A percentile compares a stretch with the other conserved stretches of the same genome.
Evolutionary conservation across 169 alveolate species (phyloP).

Genomic region (Babesia caballi): DNA sequence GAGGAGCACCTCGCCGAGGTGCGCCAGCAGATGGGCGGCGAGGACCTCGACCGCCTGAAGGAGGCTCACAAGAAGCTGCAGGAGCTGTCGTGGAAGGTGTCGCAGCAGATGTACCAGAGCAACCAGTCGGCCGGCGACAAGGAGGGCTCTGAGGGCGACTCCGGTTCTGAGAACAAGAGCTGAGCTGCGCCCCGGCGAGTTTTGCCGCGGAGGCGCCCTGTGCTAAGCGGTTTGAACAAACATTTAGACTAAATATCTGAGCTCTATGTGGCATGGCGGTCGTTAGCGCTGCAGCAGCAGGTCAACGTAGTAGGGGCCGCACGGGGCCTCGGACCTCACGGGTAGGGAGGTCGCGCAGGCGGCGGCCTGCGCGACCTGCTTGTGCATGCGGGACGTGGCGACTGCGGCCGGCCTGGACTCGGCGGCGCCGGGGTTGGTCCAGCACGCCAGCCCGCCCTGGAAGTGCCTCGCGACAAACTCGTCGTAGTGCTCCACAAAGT

Average conservation of each 20-base stretch:
- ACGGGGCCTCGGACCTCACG: background rate
- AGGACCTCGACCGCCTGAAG: constrained; percentile 82
- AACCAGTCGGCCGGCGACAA: constrained; percentile 22
- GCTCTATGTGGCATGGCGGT: too few species aligned
- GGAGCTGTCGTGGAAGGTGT: constrained; percentile 91
- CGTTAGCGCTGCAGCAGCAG: background rate
- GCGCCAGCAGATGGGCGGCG: constrained; percentile 77
- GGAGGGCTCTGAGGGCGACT: constrained; percentile 9
- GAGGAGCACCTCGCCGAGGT: constrained; percentile 76
- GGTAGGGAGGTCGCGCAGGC: background rate
- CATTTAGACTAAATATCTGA: too few species aligned
- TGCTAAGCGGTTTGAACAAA: too few species aligned
- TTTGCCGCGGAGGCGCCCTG: too few species aligned
- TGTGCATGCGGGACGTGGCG: constrained; percentile 33
- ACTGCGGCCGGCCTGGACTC: background rate
- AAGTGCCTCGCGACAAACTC: constrained; percentile 6
- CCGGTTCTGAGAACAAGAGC: constrained; percentile 21
- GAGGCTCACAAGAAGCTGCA: constrained; percentile 83
- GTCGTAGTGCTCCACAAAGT: constrained; percentile 7
- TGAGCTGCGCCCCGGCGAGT: background rate
- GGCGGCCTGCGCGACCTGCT: constrained; percentile 11
- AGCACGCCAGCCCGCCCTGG: constrained; percentile 7
- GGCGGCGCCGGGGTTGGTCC: background rate
- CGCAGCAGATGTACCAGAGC: constrained; percentile 84
- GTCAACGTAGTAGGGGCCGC: constrained; percentile 38